These are phyloP conservation scores for Penicillium ucsense DNA, from an alignment of 495 filamentous ascomycete species.

Conservation along the genomic window DNA sequence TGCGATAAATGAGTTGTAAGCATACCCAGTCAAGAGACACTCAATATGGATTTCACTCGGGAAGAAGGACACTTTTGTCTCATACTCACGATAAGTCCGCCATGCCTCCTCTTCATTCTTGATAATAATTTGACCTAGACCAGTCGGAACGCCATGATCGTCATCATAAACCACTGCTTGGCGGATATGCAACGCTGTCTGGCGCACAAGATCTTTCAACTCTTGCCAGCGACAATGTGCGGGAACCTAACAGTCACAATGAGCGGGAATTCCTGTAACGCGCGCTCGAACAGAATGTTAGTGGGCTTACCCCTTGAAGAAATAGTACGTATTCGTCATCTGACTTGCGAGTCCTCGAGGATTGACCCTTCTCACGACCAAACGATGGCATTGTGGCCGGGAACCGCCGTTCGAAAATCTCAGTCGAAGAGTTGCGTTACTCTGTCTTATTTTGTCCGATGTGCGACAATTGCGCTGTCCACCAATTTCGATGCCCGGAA, in stretches of 20 bases:
- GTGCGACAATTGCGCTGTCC: no score
- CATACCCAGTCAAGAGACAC: not conserved
- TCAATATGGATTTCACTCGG: not conserved
- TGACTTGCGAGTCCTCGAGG: conserved; percentile 20
- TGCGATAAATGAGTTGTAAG: conserved; percentile 2
- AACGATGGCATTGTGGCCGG: conserved; percentile 21
- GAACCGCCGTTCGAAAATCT: not conserved
- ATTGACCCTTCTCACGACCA: conserved; percentile 24
- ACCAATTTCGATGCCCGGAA: no score
- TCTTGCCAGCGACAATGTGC: conserved; percentile 42
- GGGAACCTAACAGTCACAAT: conserved; percentile 23
- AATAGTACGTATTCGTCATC: conserved; percentile 41
- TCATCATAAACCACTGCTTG: conserved; percentile 42
- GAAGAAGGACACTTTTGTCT: not conserved
- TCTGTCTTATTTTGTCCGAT: no score
- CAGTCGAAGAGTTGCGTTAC: no score
- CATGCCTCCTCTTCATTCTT: conserved; percentile 42
- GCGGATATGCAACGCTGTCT: conserved; percentile 38
- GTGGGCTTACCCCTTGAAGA: conserved; percentile 32
- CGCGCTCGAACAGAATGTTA: no score
- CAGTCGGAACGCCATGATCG: conserved; percentile 35
- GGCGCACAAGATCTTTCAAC: conserved; percentile 38
- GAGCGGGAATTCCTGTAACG: no score
- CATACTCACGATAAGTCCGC: conserved; percentile 34
- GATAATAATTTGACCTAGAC: conserved; percentile 38